phyloP scores from a whole-genome alignment of 805 yeast genomes.

The Schizosaccharomyces octosporus region DNA sequence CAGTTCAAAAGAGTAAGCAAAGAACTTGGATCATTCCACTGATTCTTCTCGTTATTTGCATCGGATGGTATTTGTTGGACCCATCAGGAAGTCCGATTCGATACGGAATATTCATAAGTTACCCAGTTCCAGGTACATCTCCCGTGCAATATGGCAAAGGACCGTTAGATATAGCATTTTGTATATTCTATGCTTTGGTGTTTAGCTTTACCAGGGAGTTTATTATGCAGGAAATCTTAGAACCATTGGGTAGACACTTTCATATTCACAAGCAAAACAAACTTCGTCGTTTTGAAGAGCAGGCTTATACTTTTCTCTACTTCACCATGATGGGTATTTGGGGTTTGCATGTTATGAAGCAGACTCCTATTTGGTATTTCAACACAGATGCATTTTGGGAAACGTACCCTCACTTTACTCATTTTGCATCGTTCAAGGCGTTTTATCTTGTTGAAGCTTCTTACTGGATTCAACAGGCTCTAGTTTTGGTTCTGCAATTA shows the following conservation, averaged over 20 bases:
- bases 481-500: conserved; percentile 53
- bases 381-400: conserved; percentile 59
- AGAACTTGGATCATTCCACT: not conserved
- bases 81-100: conserved; percentile 17
- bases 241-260: conserved; percentile 36
- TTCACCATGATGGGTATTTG: conserved; percentile 60
- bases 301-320: conserved; percentile 61
- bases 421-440: conserved; percentile 43
- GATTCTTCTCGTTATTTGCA: conserved; percentile 17
- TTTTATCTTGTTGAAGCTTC: conserved; percentile 85
- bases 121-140: conserved; percentile 10
- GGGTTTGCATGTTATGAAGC: conserved; percentile 72
- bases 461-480: conserved; percentile 91
- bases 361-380: conserved; percentile 71
- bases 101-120: not conserved
- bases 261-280: conserved; percentile 34
- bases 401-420: conserved; percentile 60
- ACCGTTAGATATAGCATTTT: conserved; percentile 52
- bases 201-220: conserved; percentile 85
- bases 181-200: conserved; percentile 54
- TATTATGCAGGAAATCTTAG: conserved; percentile 54
- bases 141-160: conserved; percentile 66
- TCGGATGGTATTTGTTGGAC: conserved; percentile 24
- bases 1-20: not conserved
- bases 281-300: conserved; percentile 71